Evolutionary conservation across 2,329 filamentous ascomycete species (phyloP).

Genomic region (Neofusicoccum parvum): DNA sequence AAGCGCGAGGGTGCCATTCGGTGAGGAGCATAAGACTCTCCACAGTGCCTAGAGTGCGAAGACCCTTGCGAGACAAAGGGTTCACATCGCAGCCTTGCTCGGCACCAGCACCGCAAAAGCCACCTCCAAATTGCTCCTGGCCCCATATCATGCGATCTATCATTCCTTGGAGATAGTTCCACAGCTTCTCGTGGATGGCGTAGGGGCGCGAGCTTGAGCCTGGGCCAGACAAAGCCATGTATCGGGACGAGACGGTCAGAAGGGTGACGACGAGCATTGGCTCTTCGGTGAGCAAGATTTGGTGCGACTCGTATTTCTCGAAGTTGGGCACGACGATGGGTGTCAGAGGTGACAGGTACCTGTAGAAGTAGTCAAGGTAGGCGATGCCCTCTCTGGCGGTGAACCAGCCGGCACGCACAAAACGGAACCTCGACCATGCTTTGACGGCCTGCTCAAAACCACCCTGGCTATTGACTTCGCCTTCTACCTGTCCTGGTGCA

Average conservation of each 20-base stretch:
- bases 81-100: conserved; percentile 68
- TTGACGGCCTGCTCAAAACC: conserved; percentile 67
- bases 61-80: conserved; percentile 61
- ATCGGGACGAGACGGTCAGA: conserved; percentile 86
- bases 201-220: conserved; percentile 82
- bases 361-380: conserved; percentile 96
- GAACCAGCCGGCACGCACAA: conserved; percentile 97
- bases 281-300: conserved; percentile 81
- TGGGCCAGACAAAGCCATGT: conserved; percentile 76
- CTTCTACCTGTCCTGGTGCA: conserved; percentile 1
- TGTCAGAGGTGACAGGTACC: conserved; percentile 85
- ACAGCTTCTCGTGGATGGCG: conserved; percentile 91
- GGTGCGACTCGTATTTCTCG: conserved; percentile 76
- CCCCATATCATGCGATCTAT: conserved; percentile 94
- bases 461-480: conserved; percentile 29
- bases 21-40: conserved; percentile 93
- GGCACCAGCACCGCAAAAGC: conserved; percentile 75
- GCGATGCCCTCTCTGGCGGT: conserved; percentile 89
- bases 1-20: conserved; percentile 92
- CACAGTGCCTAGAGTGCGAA: conserved; percentile 89
- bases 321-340: conserved; percentile 93
- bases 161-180: conserved; percentile 92
- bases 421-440: conserved; percentile 90
- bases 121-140: conserved; percentile 91
- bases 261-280: conserved; percentile 91